Evolutionary conservation across 345 rosid species (phyloP).

Genomic region (Theobroma cacao): DNA sequence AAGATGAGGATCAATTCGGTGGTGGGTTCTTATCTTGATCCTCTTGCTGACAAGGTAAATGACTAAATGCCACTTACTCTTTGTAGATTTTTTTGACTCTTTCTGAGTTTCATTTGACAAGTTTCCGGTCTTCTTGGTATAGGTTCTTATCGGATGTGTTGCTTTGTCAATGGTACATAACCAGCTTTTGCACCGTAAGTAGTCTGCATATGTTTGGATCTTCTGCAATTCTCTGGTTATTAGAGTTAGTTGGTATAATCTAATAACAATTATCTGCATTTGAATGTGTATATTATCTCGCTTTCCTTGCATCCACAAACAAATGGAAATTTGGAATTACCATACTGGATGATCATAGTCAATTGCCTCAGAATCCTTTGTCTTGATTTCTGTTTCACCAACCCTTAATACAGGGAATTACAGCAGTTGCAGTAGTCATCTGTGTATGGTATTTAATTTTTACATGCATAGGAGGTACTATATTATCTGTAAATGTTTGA

Average conservation of each 20-base stretch:
- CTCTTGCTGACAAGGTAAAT: constrained; percentile 92
- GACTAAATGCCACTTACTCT: neutral
- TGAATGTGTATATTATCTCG: neutral
- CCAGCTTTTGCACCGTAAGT: constrained; percentile 84
- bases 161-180: constrained; percentile 82
- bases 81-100: neutral
- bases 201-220: neutral
- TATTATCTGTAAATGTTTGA: neutral
- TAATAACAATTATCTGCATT: too few relatives aligned
- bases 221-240: neutral
- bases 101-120: neutral
- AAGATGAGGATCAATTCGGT: constrained; percentile 87
- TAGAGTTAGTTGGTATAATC: neutral
- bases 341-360: neutral
- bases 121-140: constrained; percentile 12
- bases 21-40: constrained; percentile 97
- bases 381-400: constrained; percentile 2
- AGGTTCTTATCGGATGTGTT: constrained; percentile 94
- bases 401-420: neutral
- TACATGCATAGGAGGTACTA: neutral
- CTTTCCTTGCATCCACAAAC: neutral
- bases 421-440: neutral
- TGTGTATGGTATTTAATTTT: neutral
- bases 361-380: neutral
- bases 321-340: neutral